These are phyloP conservation scores for Penicillium capsulatum DNA, from an alignment of 2,329 filamentous ascomycete genomes.

Conservation along the genomic window DNA sequence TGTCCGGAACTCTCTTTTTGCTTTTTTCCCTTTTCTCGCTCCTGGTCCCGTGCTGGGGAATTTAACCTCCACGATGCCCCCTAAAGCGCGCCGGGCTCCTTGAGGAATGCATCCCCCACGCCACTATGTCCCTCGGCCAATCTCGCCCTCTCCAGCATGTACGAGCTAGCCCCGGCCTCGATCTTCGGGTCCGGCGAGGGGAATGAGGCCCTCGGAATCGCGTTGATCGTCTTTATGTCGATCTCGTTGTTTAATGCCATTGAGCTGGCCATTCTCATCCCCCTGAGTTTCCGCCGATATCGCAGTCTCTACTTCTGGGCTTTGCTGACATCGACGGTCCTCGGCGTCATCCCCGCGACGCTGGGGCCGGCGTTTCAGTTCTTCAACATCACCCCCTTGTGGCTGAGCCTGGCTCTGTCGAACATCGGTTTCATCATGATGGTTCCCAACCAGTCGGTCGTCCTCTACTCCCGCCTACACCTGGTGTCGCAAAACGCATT, in stretches of 20 bases:
- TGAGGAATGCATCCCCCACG: not conserved
- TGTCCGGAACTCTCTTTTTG: too few relatives aligned
- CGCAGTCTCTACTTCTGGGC: constrained; percentile 8
- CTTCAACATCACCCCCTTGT: constrained; percentile 18
- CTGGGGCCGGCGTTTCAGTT: constrained; percentile 32
- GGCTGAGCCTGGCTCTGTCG: constrained; percentile 32
- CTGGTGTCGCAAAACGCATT: not conserved
- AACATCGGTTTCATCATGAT: constrained; percentile 51
- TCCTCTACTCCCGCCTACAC: constrained; percentile 10
- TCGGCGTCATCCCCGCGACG: constrained; percentile 19
- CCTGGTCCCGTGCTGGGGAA: not conserved
- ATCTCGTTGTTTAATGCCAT: constrained; percentile 6
- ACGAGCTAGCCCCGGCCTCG: not conserved
- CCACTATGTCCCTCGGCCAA: not conserved
- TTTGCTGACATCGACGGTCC: constrained; percentile 1
- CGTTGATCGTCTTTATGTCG: constrained; percentile 6
- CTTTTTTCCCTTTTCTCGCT: too few relatives aligned
- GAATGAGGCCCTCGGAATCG: not conserved
- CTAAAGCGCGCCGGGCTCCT: not conserved
- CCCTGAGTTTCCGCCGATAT: constrained; percentile 4
- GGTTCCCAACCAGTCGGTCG: constrained; percentile 9
- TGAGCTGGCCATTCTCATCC: constrained; percentile 6
- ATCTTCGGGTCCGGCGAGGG: not conserved
- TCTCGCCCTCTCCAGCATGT: too few relatives aligned
- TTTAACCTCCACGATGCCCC: not conserved